These are phyloP conservation scores for Russula lepida DNA, from an alignment of 768 basidiomycete genomes.

Conservation along the genomic window DNA sequence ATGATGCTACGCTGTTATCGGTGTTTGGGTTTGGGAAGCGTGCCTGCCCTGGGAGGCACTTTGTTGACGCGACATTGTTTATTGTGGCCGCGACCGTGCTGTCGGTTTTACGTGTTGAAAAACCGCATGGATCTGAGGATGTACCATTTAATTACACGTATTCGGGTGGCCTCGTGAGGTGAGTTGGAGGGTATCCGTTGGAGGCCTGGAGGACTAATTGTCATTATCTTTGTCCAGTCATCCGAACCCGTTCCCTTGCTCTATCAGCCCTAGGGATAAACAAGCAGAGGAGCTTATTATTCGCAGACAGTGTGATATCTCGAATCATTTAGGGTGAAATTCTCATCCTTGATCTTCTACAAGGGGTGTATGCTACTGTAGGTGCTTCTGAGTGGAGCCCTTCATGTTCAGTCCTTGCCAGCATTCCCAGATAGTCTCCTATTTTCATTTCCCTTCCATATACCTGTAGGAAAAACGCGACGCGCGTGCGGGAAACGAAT, in stretches of 20 bases:
- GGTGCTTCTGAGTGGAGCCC: too few species aligned
- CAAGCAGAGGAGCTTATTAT: not conserved
- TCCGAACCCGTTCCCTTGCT: not conserved
- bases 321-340: not conserved
- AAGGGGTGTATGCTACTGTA: not conserved
- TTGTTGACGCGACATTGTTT: slow-evolving; percentile 9
- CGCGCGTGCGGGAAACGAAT: too few species aligned
- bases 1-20: not conserved
- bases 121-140: not conserved
- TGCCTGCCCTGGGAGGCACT: slow-evolving; percentile 10
- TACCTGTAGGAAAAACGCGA: too few species aligned
- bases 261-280: slow-evolving; percentile 4
- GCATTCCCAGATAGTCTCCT: too few species aligned
- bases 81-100: not conserved
- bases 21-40: slow-evolving; percentile 4
- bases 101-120: not conserved
- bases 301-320: not conserved
- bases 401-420: too few species aligned
- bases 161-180: not conserved
- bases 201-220: not conserved
- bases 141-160: not conserved
- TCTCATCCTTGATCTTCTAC: not conserved
- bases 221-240: not conserved
- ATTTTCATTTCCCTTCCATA: too few species aligned
- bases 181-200: not conserved